Evolutionary conservation across 192 early-diverging fungal species (phyloP).

Genomic region (Coemansia umbellata): DNA sequence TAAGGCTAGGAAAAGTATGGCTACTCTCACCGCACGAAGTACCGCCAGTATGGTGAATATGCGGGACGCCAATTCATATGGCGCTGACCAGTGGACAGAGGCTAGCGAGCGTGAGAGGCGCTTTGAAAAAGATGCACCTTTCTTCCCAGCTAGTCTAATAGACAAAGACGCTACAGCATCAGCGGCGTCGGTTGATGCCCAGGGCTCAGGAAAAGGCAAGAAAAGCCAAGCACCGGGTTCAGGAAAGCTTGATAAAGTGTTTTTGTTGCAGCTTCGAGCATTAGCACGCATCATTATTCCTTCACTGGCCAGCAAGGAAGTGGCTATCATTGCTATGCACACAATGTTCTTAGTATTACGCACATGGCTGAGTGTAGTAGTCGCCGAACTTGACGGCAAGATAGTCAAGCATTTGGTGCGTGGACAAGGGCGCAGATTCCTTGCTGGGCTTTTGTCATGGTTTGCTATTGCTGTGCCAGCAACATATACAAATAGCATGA

Average conservation of each 20-base stretch:
- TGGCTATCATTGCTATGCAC: conserved; percentile 74
- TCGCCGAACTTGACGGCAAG: conserved; percentile 87
- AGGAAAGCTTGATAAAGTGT: conserved; percentile 34
- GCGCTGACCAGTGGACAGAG: conserved; percentile 33
- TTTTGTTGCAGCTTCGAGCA: conserved; percentile 58
- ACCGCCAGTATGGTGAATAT: conserved; percentile 38
- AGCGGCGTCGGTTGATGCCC: background rate
- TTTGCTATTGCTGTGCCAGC: conserved; percentile 93
- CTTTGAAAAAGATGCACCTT: conserved; percentile 38
- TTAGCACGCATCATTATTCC: conserved; percentile 84
- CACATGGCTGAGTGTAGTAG: conserved; percentile 89
- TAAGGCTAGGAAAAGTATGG: conserved; percentile 45
- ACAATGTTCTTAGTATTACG: conserved; percentile 82
- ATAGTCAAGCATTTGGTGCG: conserved; percentile 92
- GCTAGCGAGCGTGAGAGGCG: conserved; percentile 42
- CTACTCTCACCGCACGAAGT: conserved; percentile 23
- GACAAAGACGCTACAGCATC: conserved; percentile 3
- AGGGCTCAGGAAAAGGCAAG: background rate
- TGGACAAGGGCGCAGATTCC: conserved; percentile 75
- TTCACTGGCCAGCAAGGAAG: conserved; percentile 72
- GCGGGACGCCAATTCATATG: conserved; percentile 29
- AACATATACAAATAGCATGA: conserved; percentile 98
- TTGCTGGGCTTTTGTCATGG: conserved; percentile 78
- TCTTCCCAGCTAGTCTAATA: conserved; percentile 18
- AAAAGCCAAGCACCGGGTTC: background rate